These are phyloP conservation scores for Carex cristatella DNA, from an alignment of 176 grass and related monocot species.

Conservation along the genomic window DNA sequence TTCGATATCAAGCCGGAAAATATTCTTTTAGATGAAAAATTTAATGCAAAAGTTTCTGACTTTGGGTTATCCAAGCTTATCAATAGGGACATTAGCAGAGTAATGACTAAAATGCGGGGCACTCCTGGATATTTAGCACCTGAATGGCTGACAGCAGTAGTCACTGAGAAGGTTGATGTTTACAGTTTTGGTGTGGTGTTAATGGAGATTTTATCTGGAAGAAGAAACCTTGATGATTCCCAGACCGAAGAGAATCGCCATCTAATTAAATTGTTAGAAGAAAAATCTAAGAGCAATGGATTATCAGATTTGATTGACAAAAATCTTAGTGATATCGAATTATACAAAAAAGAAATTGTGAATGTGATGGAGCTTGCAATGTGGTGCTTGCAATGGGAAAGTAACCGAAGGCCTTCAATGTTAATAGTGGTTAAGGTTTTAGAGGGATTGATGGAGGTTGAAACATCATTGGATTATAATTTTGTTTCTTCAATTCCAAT, in stretches of 20 bases:
- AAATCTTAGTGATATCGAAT: neutral
- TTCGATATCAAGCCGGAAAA: conserved; percentile 63
- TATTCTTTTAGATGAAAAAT: conserved; percentile 56
- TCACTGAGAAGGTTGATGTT: conserved; percentile 58
- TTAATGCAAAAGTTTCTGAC: conserved; percentile 51
- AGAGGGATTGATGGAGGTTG: conserved; percentile 31
- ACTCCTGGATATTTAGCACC: conserved; percentile 60
- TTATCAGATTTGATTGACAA: conserved; percentile 33
- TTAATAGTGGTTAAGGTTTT: conserved; percentile 45
- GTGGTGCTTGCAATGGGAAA: conserved; percentile 58
- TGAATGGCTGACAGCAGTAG: conserved; percentile 50
- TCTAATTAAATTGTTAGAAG: conserved; percentile 37
- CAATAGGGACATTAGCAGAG: conserved; percentile 29
- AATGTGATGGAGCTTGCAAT: conserved; percentile 42
- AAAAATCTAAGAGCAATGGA: conserved; percentile 15
- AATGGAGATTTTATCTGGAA: conserved; percentile 49
- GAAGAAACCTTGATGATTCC: conserved; percentile 47
- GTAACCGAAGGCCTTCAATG: conserved; percentile 48
- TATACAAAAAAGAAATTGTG: conserved; percentile 26
- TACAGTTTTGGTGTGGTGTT: conserved; percentile 62
- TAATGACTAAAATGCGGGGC: conserved; percentile 40
- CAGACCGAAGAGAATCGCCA: conserved; percentile 26
- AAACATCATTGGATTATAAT: conserved; percentile 23
- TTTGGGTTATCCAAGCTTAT: conserved; percentile 68
- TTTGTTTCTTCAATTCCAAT: conserved; percentile 13